phyloP scores from a whole-genome alignment of 208 protist species.

The Crithidia expoeki region DNA sequence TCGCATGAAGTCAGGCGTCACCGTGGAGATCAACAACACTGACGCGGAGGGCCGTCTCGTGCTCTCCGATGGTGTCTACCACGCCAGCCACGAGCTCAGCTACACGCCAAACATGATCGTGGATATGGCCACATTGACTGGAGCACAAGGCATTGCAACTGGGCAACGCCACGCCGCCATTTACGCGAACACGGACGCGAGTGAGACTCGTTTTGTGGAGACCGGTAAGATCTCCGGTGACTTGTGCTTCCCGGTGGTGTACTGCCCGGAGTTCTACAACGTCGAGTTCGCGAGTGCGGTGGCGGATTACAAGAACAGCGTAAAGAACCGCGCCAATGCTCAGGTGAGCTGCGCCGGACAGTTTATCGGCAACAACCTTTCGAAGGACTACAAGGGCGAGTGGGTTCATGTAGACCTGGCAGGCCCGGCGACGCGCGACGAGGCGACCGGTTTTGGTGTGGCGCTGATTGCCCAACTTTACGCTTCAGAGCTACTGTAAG shows the following conservation, averaged over 20 bases:
- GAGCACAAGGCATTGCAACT: slow-evolving; percentile 87
- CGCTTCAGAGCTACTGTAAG: slow-evolving; percentile 33
- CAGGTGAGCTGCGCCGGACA: slow-evolving; percentile 79
- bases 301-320: slow-evolving; percentile 81
- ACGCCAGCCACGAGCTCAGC: too few relatives aligned
- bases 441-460: slow-evolving; percentile 82
- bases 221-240: slow-evolving; percentile 71
- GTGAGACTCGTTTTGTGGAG: slow-evolving; percentile 56
- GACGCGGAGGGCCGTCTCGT: too few relatives aligned
- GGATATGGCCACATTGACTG: too few relatives aligned
- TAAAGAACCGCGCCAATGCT: slow-evolving; percentile 70
- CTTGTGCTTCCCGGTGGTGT: slow-evolving; percentile 86
- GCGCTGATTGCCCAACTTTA: slow-evolving; percentile 65
- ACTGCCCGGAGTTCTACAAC: slow-evolving; percentile 88
- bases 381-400: slow-evolving; percentile 61
- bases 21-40: too few relatives aligned
- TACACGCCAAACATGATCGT: too few relatives aligned
- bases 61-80: too few relatives aligned
- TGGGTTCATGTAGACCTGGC: slow-evolving; percentile 92
- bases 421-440: slow-evolving; percentile 57
- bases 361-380: slow-evolving; percentile 80
- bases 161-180: slow-evolving; percentile 82
- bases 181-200: slow-evolving; percentile 75
- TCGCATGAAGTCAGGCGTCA: too few relatives aligned
- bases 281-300: slow-evolving; percentile 69